Base-by-base conservation (phyloP, 257 asterid species). In the Marsdenia floribunda region DNA sequence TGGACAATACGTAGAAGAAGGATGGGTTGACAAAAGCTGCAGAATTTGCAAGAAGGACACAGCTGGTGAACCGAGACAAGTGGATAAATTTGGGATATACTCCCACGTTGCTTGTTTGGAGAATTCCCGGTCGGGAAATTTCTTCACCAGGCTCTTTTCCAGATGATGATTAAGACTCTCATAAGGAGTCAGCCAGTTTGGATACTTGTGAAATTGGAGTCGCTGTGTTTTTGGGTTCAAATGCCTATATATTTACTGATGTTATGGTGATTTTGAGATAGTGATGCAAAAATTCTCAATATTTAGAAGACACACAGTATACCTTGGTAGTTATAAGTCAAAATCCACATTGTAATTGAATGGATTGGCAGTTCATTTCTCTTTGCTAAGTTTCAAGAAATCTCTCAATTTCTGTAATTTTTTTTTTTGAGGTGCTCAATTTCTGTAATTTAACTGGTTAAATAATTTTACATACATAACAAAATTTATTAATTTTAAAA, bases 21-120 rank as follows among this genome's bases (percentile, higher is more conserved):
- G 97, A 69, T 94, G 98, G 98, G 95, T 94, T 80, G 98, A 94
- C 87, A 94, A 94, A 77, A 94, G 91, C 2, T 94, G 97, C 93
- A 91, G 86, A 79, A 85, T 94, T n/a, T 94, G 98, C 89, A 91
- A 88, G 91, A 90, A 88, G 83, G 97, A 91, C 82, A 94, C 98
- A 0, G 86, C 70, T 57, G 97, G 98, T 73, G 97, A 88, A 73
- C 78, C 93, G 14, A 86, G 98, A 22, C 97, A 91, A 78, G 89
- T 87, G 5, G 98, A 94, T 76, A 90, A 89, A 75, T 40, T 92
- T 19, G 98, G 98, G 57, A 73, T 95, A 89, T 94, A 94, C 71
- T 97, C 81, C 18, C 98, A 94, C 68, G 89, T 92, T 6, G 87
- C 91, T 53, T 94, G 98, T 79, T 75, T 88, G 33, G 85, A 92